Percentiles rank a stretch among this genome's conserved stretches.
Conservation (phyloP, 208 protist genomes). For the Leishmania aethiopica region DNA sequence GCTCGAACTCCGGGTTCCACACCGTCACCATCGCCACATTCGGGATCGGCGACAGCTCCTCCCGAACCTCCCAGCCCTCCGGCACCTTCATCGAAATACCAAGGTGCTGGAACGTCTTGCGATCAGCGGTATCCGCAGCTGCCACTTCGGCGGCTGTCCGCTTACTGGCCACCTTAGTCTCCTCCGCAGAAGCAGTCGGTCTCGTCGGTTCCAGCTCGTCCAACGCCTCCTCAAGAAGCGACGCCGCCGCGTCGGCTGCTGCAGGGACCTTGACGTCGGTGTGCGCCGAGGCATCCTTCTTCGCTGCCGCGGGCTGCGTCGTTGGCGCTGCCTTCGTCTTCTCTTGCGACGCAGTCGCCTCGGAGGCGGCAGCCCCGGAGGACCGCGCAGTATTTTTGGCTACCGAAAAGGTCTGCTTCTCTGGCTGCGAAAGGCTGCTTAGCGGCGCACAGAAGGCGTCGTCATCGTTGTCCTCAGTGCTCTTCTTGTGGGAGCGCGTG, state of each 20-base stretch:
- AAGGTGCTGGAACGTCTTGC: constrained; percentile 38
- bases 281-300: neutral
- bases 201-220: constrained; percentile 22
- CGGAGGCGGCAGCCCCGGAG: neutral
- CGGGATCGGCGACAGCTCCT: constrained; percentile 75
- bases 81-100: constrained; percentile 62
- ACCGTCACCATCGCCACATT: constrained; percentile 84
- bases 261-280: neutral
- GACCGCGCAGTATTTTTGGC: neutral
- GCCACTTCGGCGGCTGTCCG: neutral
- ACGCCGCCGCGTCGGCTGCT: constrained; percentile 7
- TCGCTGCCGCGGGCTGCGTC: neutral
- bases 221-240: constrained; percentile 33
- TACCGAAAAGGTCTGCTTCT: constrained; percentile 12
- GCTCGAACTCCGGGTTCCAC: constrained; percentile 66
- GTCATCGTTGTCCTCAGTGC: constrained; percentile 28
- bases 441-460: constrained; percentile 28
- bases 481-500: constrained; percentile 10
- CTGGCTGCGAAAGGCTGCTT: constrained; percentile 6
- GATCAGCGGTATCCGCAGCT: constrained; percentile 6
- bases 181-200: neutral
- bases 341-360: neutral
- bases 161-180: constrained; percentile 2
- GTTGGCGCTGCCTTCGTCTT: neutral
- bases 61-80: constrained; percentile 61